Evolutionary conservation across 2,329 filamentous ascomycete genomes (phyloP), one percentile per base, ranked within the genome.

Genomic region (Ilyonectria robusta): DNA sequence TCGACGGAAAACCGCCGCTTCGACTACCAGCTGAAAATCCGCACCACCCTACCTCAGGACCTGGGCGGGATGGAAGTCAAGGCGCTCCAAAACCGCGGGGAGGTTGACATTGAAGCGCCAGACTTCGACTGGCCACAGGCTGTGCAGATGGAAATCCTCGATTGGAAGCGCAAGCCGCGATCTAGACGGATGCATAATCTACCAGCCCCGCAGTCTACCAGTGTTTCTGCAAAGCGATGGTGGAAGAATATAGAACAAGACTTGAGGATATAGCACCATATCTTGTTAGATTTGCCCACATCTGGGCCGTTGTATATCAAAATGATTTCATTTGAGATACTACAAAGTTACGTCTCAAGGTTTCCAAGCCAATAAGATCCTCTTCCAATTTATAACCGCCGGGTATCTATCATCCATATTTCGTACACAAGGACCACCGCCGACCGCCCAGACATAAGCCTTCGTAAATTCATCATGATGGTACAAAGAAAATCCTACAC

Each of bases 211-310:
- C 26, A 26, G 26, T 26, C 26, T 26, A 26, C 26, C 26, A 26
- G 26, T 26, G 26, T 26, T 26, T 26, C 26, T 26, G 26, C 66
- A n/a, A 19, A 35, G 57, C 8, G 53, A 35, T 81, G 79, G 78
- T 80, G 79, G 76, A 48, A 66, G 11, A 70, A 44, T 13, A 7
- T 81, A 33, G 76, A 75, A 56, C 62, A 71, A n/a, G 77, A 81
- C 44, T 19, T 81, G 66, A 72, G 77, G 63, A 66, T 69, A 47
- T 81, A 77, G 69, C 19, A 15, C 21, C 15, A 33, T 21, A 9
- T 3, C n/a, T 44, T n/a, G 11, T 6, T 33, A 3, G 5, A 60
- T 56, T 61, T 37, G 63, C 48, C 23, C 35, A 56, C 58, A 31
- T 59, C 37, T 51, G 15, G 29, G 15, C 8, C 5, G 17, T 15